Evolutionary conservation across 345 rosid genomes (phyloP), one percentile per base, ranked within the genome.

Genomic region (Reutealis trisperma): DNA sequence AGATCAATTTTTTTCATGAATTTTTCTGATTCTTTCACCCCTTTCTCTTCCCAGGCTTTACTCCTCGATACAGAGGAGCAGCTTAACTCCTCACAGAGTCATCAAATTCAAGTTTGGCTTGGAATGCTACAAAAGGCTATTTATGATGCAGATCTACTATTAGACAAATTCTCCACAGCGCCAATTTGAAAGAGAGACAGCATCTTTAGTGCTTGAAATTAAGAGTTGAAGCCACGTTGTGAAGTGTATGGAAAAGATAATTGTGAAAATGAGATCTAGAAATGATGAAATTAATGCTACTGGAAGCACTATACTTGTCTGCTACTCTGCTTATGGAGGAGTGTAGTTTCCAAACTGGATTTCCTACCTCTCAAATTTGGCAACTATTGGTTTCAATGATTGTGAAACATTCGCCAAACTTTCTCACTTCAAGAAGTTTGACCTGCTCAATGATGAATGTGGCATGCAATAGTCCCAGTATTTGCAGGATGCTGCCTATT

Each of bases 71-170:
- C 57, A 27, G 47, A 58, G 62, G 7, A 32, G 18, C 25, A n/a
- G 27, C 30, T 1, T 27, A 27, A 27, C 30, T 7, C 19, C 6
- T 9, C 16, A 44, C 34, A 49, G n/a, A 68, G 58, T 54, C 27
- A 0, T 6, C 54, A 44, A 8, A 63, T 75, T 24, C 10, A 15
- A 68, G 71, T 0, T 27, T 84, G 87, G 87, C 63, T 86, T 16
- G 70, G 30, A 8, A 18, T 67, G 69, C 74, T 84, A 10, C 73
- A 69, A 57, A 81, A 73, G 6, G 84, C 71, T 0, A 42, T 80
- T 7, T 82, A 78, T 32, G 84, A 84, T 44, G 83, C 81, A 1
- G 83, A 86, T 8, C 85, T 82, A 63, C 21, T 84, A 80, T 74
- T 80, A 1, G 84, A 80, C 47, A 84, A 82, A 37, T 62, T 84